Conservation (phyloP, 2,329 filamentous ascomycete species). For the Beauveria asiatica region DNA sequence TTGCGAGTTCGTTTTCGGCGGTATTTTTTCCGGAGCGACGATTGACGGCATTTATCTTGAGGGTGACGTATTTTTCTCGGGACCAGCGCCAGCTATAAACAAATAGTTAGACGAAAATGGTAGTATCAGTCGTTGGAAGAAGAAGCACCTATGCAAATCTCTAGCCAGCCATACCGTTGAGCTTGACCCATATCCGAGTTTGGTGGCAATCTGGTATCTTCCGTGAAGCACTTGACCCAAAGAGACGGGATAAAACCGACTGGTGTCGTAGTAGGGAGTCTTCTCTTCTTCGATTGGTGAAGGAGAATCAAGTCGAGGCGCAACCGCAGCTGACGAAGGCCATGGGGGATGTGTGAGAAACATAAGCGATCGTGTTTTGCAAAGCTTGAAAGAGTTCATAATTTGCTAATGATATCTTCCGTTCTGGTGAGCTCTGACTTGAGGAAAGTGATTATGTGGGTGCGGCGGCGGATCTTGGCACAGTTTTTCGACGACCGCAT, state of each 20-base stretch:
- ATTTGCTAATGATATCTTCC: too few species aligned
- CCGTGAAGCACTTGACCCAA: conserved; percentile 1
- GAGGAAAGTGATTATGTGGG: too few species aligned
- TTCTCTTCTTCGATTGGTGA: not conserved
- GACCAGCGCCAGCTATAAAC: not conserved
- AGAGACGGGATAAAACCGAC: not conserved
- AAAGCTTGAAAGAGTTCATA: not conserved
- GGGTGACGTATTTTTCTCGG: not conserved
- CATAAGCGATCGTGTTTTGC: not conserved
- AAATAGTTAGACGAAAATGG: not conserved
- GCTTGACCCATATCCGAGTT: conserved; percentile 7
- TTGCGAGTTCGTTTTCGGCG: not conserved
- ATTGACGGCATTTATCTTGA: not conserved
- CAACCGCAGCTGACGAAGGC: not conserved
- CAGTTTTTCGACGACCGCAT: too few species aligned
- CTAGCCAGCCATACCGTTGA: conserved; percentile 11
- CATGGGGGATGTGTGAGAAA: not conserved
- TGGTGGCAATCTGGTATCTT: conserved; percentile 11
- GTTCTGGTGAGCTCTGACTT: too few species aligned
- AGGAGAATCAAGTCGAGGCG: not conserved
- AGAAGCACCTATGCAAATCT: conserved; percentile 7
- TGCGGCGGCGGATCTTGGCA: too few species aligned
- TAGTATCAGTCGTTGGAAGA: not conserved
- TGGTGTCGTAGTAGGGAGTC: not conserved
- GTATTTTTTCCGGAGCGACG: too few species aligned